Evolutionary conservation across 2,329 filamentous ascomycete species (phyloP), one percentile per base, ranked within the genome.

Genomic region (Claviceps maximensis): DNA sequence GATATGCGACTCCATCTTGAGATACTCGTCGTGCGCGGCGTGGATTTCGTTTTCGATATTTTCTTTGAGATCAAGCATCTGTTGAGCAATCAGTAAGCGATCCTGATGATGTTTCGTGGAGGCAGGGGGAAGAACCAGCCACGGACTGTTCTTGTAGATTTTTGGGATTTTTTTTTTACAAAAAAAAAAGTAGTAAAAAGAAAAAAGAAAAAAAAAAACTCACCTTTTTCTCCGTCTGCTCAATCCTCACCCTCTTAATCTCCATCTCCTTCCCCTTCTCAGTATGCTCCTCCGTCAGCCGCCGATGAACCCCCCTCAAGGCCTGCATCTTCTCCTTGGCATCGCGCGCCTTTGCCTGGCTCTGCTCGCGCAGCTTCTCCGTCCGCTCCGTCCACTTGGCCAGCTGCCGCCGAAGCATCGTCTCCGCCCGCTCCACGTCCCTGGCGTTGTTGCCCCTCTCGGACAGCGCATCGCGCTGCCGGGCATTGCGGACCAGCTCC

Each of bases 221-320:
- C 74, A 89, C 89, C 87, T 97, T 97, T 74, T 97, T 97, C 78
- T 97, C 91, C 9, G 89, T 95, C 73, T 96, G 89, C 71, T 98
- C 93, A 58, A 98, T 97, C 56, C 90, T 77, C n/a, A 96, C 88
- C 60, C 87, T 82, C 61, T 90, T 78, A 64, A 86, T 83, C 74
- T 98, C 93, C 72, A 97, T 94, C 64, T 97, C 91, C 54, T 88
- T 84, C 36, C 85, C 84, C 71, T 95, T 94, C 52, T 93, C 88
- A 1, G 79, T 80, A 57, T 90, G 78, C 74, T 98, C 91, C 63
- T 91, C 86, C 0, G 85, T 86, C 56, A 97, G 73, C 64, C 83
- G 82, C 63, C 82, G 82, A 68, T 98, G 91, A 47, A 89, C 79
- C 4, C 78, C 81, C 53, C 87, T 78, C 53, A 98, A 74, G 69